Percentiles rank a stretch among this genome's conserved stretches.
phyloP scores from a whole-genome alignment of 2,329 filamentous ascomycete genomes.

The Hysterium pulicare region DNA sequence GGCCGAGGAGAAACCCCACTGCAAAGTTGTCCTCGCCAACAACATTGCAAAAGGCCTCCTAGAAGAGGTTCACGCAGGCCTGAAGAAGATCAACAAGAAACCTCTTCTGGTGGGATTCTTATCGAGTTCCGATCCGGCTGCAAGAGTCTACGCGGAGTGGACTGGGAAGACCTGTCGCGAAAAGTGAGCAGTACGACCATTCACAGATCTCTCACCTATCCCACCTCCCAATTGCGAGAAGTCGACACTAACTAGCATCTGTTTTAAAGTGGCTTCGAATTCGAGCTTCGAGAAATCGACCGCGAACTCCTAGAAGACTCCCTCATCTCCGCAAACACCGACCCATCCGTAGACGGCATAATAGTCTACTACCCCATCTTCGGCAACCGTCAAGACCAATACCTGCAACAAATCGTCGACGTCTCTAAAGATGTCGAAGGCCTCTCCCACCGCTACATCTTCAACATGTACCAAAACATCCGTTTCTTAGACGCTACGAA shows the following conservation, averaged over 20 bases:
- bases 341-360: constrained; percentile 75
- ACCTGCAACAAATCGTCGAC: constrained; percentile 90
- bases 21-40: constrained; percentile 89
- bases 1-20: constrained; percentile 50
- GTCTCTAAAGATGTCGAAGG: constrained; percentile 94
- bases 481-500: constrained; percentile 84
- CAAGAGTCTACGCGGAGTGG: constrained; percentile 93
- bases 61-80: constrained; percentile 70
- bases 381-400: constrained; percentile 83
- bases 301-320: constrained; percentile 89
- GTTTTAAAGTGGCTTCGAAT: constrained; percentile 78
- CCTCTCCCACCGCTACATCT: constrained; percentile 86
- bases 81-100: constrained; percentile 67
- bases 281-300: constrained; percentile 77
- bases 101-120: constrained; percentile 88
- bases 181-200: constrained; percentile 87
- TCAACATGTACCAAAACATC: constrained; percentile 99
- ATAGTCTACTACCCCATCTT: constrained; percentile 99
- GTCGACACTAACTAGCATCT: too few relatives aligned
- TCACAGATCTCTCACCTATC: too few relatives aligned
- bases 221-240: too few relatives aligned
- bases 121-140: constrained; percentile 86
- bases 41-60: constrained; percentile 81
- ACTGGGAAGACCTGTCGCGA: constrained; percentile 94
- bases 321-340: constrained; percentile 79